Conservation (phyloP, 345 rosid genomes). For the Alliaria petiolata region DNA sequence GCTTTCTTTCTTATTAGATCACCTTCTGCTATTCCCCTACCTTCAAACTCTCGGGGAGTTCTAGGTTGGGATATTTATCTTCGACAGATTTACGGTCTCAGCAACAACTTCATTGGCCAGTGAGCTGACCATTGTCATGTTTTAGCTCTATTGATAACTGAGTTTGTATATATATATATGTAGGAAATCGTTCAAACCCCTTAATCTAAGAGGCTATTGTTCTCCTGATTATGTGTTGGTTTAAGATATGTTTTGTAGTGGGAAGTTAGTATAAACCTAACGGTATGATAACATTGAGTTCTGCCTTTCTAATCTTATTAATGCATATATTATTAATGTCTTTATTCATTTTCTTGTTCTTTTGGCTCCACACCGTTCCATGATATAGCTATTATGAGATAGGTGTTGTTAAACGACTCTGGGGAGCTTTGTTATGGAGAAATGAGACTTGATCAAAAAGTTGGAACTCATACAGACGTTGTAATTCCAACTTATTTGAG, state of each 20-base stretch:
- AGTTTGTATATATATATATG: background rate
- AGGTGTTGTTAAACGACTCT: too few species aligned
- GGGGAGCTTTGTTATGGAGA: too few species aligned
- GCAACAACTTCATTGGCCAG: background rate
- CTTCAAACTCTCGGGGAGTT: too few species aligned
- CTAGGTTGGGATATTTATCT: too few species aligned
- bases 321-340: background rate
- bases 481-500: slow-evolving; percentile 4
- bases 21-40: too few species aligned
- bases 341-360: background rate
- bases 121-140: background rate
- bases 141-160: too few species aligned
- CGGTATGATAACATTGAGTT: background rate
- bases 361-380: background rate
- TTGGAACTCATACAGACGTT: background rate
- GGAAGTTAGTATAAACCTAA: background rate
- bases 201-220: background rate
- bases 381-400: background rate
- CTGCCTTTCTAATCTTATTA: background rate
- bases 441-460: background rate
- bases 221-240: background rate
- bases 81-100: too few species aligned
- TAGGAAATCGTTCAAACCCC: background rate
- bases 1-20: too few species aligned
- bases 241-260: background rate